phyloP scores from a whole-genome alignment of 257 asterid species.

The Dorcoceras hygrometricum region DNA sequence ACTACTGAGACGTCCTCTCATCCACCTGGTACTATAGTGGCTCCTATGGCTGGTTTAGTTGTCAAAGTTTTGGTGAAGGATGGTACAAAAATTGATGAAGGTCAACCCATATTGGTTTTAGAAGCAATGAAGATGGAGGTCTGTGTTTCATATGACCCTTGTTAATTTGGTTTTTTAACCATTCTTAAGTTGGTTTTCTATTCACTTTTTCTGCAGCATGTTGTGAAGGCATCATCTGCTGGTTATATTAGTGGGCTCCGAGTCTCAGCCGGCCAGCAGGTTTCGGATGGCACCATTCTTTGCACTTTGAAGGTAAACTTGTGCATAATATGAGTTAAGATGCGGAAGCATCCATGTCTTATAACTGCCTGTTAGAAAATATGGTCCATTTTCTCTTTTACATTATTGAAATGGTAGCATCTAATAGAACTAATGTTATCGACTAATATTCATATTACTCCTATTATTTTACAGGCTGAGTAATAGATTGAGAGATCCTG shows the following conservation, averaged over 20 bases:
- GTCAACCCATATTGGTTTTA: slow-evolving; percentile 76
- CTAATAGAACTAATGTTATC: not conserved
- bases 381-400: not conserved
- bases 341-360: not conserved
- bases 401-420: slow-evolving; percentile 5
- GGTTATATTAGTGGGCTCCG: slow-evolving; percentile 73
- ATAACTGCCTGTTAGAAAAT: not conserved
- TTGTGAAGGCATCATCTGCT: slow-evolving; percentile 70
- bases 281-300: slow-evolving; percentile 70
- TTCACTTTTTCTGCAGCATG: slow-evolving; percentile 54
- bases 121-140: slow-evolving; percentile 99
- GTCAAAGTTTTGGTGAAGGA: slow-evolving; percentile 76
- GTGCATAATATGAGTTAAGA: slow-evolving; percentile 11
- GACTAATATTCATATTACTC: too few relatives aligned
- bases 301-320: slow-evolving; percentile 62
- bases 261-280: slow-evolving; percentile 72
- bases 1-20: slow-evolving; percentile 50
- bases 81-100: slow-evolving; percentile 62
- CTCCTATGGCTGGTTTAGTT: slow-evolving; percentile 97
- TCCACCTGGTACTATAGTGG: slow-evolving; percentile 76
- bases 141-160: slow-evolving; percentile 17
- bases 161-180: too few relatives aligned
- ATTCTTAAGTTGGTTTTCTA: slow-evolving; percentile 4
- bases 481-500: slow-evolving; percentile 23
- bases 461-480: slow-evolving; percentile 32